Evolutionary conservation across 108 stramenopile genomes (phyloP).

Genomic region (Cylindrotheca closterium): DNA sequence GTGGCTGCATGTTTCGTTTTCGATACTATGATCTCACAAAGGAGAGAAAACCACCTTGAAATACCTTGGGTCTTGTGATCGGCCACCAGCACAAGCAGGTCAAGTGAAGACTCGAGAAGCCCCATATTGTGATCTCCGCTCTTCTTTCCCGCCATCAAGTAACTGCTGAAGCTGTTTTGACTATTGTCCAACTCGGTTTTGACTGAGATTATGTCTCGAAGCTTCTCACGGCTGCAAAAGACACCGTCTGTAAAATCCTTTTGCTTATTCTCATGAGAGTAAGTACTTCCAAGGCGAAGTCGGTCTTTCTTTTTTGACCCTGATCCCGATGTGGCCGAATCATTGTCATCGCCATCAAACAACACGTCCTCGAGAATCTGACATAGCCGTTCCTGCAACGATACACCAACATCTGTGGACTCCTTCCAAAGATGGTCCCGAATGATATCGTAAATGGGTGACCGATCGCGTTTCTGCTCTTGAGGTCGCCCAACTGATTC

Average conservation of each 20-base stretch:
- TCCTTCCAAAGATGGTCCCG: conserved; percentile 1
- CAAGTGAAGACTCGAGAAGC: conserved; percentile 42
- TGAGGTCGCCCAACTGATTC: conserved; percentile 9
- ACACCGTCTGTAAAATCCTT: conserved; percentile 38
- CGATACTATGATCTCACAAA: conserved; percentile 66
- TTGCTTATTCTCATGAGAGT: conserved; percentile 5
- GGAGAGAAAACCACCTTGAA: conserved; percentile 63
- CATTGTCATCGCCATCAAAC: conserved; percentile 15
- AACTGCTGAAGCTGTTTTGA: background rate
- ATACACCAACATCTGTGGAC: background rate
- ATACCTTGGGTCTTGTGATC: conserved; percentile 32
- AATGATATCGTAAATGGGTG: conserved; percentile 6
- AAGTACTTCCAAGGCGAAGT: conserved; percentile 13
- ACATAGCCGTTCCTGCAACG: conserved; percentile 30
- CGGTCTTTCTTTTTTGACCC: conserved; percentile 3
- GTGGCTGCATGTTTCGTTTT: conserved; percentile 21
- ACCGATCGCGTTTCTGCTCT: background rate
- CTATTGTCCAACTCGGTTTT: background rate
- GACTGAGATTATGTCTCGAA: conserved; percentile 8
- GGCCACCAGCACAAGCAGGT: conserved; percentile 49
- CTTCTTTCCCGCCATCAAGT: background rate
- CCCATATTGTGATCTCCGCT: background rate
- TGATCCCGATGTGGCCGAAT: background rate
- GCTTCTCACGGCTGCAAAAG: conserved; percentile 35
- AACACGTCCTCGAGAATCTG: conserved; percentile 19